Evolutionary conservation across 306 rosid genomes (phyloP), one percentile per base, ranked within the genome.

Genomic region (Cajanus cajan): DNA sequence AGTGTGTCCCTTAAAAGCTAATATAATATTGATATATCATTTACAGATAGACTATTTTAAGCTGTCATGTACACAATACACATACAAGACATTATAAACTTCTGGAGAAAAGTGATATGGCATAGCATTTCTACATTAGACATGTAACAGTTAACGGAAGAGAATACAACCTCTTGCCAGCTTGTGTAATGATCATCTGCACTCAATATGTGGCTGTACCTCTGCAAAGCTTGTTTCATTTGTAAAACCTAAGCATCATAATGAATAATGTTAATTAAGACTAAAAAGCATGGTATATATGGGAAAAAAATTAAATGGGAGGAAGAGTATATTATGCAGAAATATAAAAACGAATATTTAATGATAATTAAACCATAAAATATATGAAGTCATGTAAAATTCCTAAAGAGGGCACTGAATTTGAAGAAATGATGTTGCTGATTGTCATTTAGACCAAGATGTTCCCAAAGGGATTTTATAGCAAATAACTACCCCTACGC

Each of bases 141-240:
- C 41, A 69, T 54, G 39, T 55, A 54, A 79, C 16, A 80, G 71
- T 62, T 73, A 40, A 68, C 31, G 18, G 24, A 73, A 31, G 80
- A 62, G 57, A 77, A 81, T 61, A 63, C 72, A 83, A 94, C 98
- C 98, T 94, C 97, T 87, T 92, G 97, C 98, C 98, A 94, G 93
- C 96, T 94, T 43, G 84, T 81, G 76, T 89, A 91, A 77, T 84
- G 93, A 76, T 94, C 94, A 61, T 94, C 98, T 50, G 98, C 97
- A 83, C 90, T 87, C 80, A 90, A 76, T 74, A 92, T 92, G 90
- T 77, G 98, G 83, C 91, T 86, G 85, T 92, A 94, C 83, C 93
- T 89, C 90, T 87, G 98, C 88, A 94, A 82, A 78, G 95, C 98
- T 90, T 88, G 93, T 86, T 84, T 94, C 89, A 81, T 85, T 82